Evolutionary conservation across 306 rosid species (phyloP).

Genomic region (Begonia peltatifolia): DNA sequence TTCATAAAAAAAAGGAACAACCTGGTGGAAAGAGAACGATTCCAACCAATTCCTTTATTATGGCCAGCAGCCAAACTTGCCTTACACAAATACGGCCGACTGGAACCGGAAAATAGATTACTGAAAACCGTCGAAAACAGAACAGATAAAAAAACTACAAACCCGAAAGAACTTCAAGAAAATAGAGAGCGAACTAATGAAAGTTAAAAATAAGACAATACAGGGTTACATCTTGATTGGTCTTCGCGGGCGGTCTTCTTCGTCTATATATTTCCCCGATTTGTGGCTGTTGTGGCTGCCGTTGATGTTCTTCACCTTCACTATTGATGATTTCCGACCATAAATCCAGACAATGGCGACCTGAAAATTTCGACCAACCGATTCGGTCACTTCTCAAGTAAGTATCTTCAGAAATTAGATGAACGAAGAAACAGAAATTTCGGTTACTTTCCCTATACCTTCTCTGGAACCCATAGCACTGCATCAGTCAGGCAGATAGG

Average conservation of each 20-base stretch:
- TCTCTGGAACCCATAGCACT: slow-evolving; percentile 22
- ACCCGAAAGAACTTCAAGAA: too few species aligned
- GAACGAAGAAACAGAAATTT: too few species aligned
- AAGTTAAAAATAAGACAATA: slow-evolving; percentile 1
- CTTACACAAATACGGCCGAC: slow-evolving; percentile 16
- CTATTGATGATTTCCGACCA: slow-evolving; percentile 43
- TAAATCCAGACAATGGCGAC: slow-evolving; percentile 16
- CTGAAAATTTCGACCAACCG: slow-evolving; percentile 1
- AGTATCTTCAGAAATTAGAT: too few species aligned
- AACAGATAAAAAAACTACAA: too few species aligned
- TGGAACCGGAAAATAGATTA: slow-evolving; percentile 2
- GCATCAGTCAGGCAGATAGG: neutral
- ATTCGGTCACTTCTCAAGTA: neutral
- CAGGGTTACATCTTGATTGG: slow-evolving; percentile 15
- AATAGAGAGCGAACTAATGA: neutral
- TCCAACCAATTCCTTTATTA: slow-evolving; percentile 69
- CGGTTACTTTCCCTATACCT: slow-evolving; percentile 9
- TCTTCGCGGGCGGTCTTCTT: slow-evolving; percentile 32
- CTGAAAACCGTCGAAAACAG: too few species aligned
- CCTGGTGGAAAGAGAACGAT: slow-evolving; percentile 82
- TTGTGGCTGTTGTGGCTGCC: slow-evolving; percentile 10
- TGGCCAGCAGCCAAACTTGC: slow-evolving; percentile 38
- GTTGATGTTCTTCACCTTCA: slow-evolving; percentile 16
- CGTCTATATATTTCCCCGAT: slow-evolving; percentile 42
- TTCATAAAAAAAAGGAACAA: slow-evolving; percentile 8